A percentile compares a stretch with the other conserved stretches of the same genome.
phyloP scores from a whole-genome alignment of 106 monocot genomes.

The Platanthera guangdongensis region DNA sequence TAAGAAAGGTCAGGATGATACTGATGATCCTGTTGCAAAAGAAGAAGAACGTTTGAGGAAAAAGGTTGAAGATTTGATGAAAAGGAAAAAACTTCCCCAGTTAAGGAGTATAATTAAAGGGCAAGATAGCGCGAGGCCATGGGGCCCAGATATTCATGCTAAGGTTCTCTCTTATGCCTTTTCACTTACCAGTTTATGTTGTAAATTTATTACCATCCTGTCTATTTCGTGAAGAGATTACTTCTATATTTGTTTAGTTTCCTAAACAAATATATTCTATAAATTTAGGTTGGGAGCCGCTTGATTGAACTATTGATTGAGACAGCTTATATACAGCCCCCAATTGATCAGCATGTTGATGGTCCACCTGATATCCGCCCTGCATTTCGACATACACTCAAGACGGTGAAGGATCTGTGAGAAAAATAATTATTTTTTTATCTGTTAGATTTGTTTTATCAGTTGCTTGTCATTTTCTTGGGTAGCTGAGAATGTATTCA shows the following conservation, averaged over 20 bases:
- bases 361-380: conserved; percentile 83
- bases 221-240: not conserved
- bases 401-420: conserved; percentile 50
- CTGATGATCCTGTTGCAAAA: conserved; percentile 29
- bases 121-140: conserved; percentile 60
- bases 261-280: not conserved
- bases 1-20: conserved; percentile 21
- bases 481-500: not conserved
- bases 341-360: conserved; percentile 62
- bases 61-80: conserved; percentile 73
- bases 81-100: conserved; percentile 63
- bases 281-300: conserved; percentile 79
- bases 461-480: not conserved
- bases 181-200: not conserved
- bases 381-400: conserved; percentile 66
- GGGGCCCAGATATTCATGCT: conserved; percentile 76
- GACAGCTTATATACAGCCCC: conserved; percentile 86
- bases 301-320: conserved; percentile 84
- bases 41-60: conserved; percentile 66
- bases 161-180: conserved; percentile 36
- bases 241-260: not conserved
- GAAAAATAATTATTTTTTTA: not conserved
- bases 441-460: not conserved
- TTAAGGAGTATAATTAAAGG: conserved; percentile 70
- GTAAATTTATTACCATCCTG: not conserved